These are phyloP conservation scores for Umbelopsis vinacea DNA, from an alignment of 192 early-diverging fungal species.

Conservation along the genomic window DNA sequence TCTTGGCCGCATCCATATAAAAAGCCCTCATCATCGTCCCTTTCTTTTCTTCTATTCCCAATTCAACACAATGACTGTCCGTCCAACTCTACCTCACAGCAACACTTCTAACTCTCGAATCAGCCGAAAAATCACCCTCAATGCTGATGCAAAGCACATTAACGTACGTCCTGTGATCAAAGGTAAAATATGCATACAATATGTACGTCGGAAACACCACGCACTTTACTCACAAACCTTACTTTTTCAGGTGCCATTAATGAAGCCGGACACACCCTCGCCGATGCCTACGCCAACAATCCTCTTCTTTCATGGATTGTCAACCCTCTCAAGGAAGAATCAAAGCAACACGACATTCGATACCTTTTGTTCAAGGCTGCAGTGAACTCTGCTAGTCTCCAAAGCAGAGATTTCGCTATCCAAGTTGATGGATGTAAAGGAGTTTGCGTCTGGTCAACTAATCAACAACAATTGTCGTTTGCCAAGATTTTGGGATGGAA, in stretches of 20 bases:
- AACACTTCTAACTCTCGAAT: constrained; percentile 5
- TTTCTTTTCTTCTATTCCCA: background rate
- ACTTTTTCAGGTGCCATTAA: constrained; percentile 34
- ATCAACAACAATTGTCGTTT: constrained; percentile 14
- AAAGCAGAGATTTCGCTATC: constrained; percentile 38
- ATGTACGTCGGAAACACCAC: background rate
- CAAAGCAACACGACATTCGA: constrained; percentile 7
- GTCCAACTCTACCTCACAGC: background rate
- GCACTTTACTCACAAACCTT: background rate
- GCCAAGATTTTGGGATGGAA: constrained; percentile 11
- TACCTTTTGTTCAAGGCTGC: constrained; percentile 34
- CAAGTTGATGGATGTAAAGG: constrained; percentile 45
- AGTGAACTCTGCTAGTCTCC: constrained; percentile 26
- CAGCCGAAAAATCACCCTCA: constrained; percentile 35
- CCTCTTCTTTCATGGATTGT: constrained; percentile 32
- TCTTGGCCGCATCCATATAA: constrained; percentile 15
- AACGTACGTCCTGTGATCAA: constrained; percentile 41
- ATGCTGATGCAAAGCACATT: constrained; percentile 5
- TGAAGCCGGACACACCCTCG: constrained; percentile 34
- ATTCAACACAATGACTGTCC: constrained; percentile 1
- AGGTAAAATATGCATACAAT: constrained; percentile 24
- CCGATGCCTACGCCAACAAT: constrained; percentile 30
- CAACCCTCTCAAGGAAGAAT: background rate
- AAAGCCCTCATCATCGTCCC: background rate
- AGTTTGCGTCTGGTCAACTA: constrained; percentile 34